Evolutionary conservation across 176 grass and related monocot genomes (phyloP).

Genomic region (Carex littledalei): DNA sequence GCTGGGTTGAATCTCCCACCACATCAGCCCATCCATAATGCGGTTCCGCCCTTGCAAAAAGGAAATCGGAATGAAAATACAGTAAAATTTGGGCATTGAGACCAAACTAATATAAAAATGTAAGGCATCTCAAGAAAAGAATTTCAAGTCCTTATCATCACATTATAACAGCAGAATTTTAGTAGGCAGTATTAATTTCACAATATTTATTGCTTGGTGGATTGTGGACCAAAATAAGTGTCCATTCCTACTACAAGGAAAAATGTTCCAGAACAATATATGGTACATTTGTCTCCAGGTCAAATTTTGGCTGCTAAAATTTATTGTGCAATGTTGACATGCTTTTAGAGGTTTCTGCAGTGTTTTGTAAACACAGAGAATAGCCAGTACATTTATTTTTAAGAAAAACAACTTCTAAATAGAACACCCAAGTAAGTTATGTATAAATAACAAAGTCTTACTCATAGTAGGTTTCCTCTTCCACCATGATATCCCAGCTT

Average conservation of each 20-base stretch:
- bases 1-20: slow-evolving; percentile 78
- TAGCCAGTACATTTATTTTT: background rate
- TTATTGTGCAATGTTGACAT: background rate
- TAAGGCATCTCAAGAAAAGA: background rate
- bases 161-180: background rate
- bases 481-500: slow-evolving; percentile 80
- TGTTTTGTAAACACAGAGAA: background rate
- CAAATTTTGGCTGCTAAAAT: background rate
- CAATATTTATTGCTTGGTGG: background rate
- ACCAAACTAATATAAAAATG: background rate
- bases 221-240: no score
- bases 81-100: background rate
- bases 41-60: slow-evolving; percentile 48
- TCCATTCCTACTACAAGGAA: background rate
- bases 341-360: background rate
- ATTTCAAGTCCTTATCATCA: background rate
- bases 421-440: background rate
- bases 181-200: background rate
- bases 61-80: slow-evolving; percentile 1
- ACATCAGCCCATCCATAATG: slow-evolving; percentile 97
- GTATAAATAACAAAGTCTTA: slow-evolving; percentile 34
- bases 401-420: background rate
- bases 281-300: background rate
- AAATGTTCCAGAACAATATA: background rate
- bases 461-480: slow-evolving; percentile 95